Percentiles rank a stretch among this genome's conserved stretches.
Evolutionary conservation across 148 eudicot species (phyloP).

Genomic region (Chenopodium quinoa): DNA sequence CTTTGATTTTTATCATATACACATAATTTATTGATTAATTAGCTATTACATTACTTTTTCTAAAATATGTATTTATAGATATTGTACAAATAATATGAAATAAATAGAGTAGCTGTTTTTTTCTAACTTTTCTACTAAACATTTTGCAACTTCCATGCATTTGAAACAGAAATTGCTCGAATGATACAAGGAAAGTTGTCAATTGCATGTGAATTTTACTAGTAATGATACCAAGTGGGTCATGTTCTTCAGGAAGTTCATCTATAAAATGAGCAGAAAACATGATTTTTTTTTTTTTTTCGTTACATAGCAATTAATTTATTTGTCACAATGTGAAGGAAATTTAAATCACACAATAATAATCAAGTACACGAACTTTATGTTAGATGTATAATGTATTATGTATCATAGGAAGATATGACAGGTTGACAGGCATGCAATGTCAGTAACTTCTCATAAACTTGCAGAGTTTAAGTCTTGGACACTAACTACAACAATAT

Average conservation of each 20-base stretch:
- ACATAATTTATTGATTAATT: too few relatives aligned
- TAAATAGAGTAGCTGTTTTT: neutral
- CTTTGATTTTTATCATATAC: too few relatives aligned
- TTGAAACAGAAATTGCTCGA: neutral
- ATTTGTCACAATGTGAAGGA: neutral
- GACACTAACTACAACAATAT: neutral
- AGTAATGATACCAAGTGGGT: neutral
- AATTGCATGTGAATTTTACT: neutral
- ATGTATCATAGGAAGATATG: neutral
- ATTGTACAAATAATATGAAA: too few relatives aligned
- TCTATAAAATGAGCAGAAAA: neutral
- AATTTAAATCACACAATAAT: neutral
- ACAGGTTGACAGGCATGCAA: neutral
- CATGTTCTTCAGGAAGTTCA: neutral
- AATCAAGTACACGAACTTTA: neutral
- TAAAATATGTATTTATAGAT: too few relatives aligned
- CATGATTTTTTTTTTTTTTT: neutral
- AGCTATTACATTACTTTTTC: too few relatives aligned
- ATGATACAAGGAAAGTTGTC: neutral
- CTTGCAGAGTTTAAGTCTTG: neutral
- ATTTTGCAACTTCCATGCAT: neutral
- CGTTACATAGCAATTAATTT: neutral
- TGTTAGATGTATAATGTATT: neutral
- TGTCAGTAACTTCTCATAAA: conserved; percentile 3
- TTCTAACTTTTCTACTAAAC: neutral